These are phyloP conservation scores for Thelonectria discophora DNA, from an alignment of 2,329 filamentous ascomycete genomes.

Conservation along the genomic window DNA sequence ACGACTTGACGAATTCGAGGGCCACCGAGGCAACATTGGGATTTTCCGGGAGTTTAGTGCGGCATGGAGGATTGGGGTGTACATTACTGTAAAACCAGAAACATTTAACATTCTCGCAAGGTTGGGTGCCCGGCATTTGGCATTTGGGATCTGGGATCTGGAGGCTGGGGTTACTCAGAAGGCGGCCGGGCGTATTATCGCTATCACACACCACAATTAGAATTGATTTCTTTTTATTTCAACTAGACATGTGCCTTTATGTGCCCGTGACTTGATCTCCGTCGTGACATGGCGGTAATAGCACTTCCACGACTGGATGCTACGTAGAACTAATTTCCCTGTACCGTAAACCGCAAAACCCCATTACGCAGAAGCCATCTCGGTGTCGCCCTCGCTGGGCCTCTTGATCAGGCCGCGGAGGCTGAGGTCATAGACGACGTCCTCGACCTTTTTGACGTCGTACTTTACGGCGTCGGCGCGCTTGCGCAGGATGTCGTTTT, in stretches of 20 bases:
- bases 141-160: constrained; percentile 1
- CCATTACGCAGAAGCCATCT: constrained; percentile 47
- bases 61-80: constrained; percentile 23
- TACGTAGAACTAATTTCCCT: neutral
- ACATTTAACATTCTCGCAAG: constrained; percentile 16
- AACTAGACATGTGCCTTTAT: neutral
- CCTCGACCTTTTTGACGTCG: constrained; percentile 96
- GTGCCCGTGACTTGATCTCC: neutral
- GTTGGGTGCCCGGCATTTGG: neutral
- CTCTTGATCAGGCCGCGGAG: constrained; percentile 81
- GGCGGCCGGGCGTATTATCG: constrained; percentile 13
- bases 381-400: constrained; percentile 46
- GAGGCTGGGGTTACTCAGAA: constrained; percentile 5
- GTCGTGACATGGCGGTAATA: neutral
- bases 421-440: constrained; percentile 95
- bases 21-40: constrained; percentile 7
- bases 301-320: neutral
- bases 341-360: neutral
- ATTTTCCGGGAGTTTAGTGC: constrained; percentile 14
- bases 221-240: constrained; percentile 12
- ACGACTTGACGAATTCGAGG: constrained; percentile 13
- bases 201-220: constrained; percentile 18
- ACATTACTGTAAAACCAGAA: constrained; percentile 39
- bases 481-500: constrained; percentile 91
- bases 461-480: constrained; percentile 96